Evolutionary conservation across 306 rosid genomes (phyloP), one percentile per base, ranked within the genome.

Genomic region (Quercus parvula): DNA sequence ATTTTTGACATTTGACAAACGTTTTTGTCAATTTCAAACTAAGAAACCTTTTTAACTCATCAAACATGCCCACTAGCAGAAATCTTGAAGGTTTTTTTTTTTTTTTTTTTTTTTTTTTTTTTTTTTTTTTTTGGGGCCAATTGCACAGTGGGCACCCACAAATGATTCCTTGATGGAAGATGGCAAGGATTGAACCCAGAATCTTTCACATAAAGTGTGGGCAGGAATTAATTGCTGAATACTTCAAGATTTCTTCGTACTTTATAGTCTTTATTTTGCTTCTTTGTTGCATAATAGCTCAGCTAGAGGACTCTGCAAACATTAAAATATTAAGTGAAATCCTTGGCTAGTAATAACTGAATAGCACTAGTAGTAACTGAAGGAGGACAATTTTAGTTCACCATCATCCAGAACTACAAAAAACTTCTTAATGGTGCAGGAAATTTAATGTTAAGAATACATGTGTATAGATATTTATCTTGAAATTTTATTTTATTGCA

Each of bases 401-500:
- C 4, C 3, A 20, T 63, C 69, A 5, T 9, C 35, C 20, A 10
- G 70, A 28, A 63, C 20, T 14, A 24, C n/a, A 6, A 49, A 49
- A 35, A 68, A 35, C 54, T 68, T 68, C 38, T 63, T 67, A n/a
- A 15, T 5, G 10, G 72, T 33, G 54, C 20, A 19, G 58, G 20
- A 17, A 70, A 22, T 77, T 59, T 31, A 59, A 33, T 70, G 63
- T 52, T 38, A 52, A 72, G 66, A 41, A 25, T 77, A 52, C 52
- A 58, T 70, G 63, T 84, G 63, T 67, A 22, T 8, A 59, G 33
- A 6, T 62, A 70, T 83, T 56, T 86, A 81, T 66, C 81, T 74
- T 76, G 28, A 70, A 56, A 57, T 78, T 81, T 59, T 78, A 76
- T 82, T 84, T 79, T 70, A 25, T 79, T 88, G 91, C 90, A 94